Evolutionary conservation across 1,139 yeast genomes (phyloP).

Genomic region (Lizanozyma gosingica): DNA sequence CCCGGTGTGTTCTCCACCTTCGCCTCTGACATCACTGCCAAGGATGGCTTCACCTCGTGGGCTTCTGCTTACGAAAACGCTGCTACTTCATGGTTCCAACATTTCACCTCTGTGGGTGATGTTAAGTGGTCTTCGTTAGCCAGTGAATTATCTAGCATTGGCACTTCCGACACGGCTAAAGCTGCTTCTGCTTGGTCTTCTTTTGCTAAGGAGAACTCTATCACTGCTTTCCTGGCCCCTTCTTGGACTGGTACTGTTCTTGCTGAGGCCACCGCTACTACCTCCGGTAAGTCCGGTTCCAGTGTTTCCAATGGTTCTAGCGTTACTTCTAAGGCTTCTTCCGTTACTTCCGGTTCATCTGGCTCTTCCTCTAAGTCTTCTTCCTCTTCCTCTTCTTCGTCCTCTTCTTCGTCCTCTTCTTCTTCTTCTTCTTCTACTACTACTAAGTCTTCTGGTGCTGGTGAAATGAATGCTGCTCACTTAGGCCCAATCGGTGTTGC

Average conservation of each 20-base stretch:
- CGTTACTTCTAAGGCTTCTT: not conserved
- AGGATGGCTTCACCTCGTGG: not conserved
- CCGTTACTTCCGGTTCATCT: not conserved
- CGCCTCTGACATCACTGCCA: not conserved
- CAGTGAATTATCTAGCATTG: not conserved
- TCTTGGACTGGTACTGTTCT: not conserved
- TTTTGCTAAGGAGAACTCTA: not conserved
- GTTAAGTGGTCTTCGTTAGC: not conserved
- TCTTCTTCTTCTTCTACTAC: not conserved
- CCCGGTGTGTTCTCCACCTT: not conserved
- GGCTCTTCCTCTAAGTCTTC: not conserved
- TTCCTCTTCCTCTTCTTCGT: not conserved
- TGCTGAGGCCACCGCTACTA: not conserved
- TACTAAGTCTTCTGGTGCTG: not conserved
- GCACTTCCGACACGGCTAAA: not conserved
- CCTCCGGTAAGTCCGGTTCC: not conserved
- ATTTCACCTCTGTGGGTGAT: not conserved
- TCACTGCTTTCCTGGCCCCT: not conserved
- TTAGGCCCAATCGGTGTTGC: not conserved
- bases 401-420: not conserved
- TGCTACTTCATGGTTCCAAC: not conserved
- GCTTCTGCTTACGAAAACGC: not conserved
- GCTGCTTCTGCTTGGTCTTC: not conserved
- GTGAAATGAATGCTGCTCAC: not conserved
- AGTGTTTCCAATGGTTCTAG: no score